phyloP scores from a whole-genome alignment of 2,329 filamentous ascomycete species.

The Ascochyta lentis region DNA sequence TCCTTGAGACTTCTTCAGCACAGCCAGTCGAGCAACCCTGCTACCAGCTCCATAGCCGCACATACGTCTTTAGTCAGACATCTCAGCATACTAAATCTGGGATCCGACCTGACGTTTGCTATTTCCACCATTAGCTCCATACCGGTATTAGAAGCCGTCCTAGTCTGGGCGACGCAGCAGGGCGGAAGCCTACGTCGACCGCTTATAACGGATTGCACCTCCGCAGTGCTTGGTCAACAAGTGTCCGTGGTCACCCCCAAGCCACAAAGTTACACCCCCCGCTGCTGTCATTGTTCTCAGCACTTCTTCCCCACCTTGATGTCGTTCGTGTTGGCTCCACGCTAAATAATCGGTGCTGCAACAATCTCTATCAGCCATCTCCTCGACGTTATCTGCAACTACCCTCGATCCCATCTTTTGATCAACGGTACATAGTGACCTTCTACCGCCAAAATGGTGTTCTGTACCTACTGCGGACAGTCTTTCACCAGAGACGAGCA shows the following conservation, averaged over 20 bases:
- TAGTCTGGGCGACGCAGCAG: conserved; percentile 23
- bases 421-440: not conserved
- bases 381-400: conserved; percentile 11
- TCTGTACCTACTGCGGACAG: conserved; percentile 62
- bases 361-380: not conserved
- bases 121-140: conserved; percentile 29
- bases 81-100: conserved; percentile 27
- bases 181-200: conserved; percentile 24
- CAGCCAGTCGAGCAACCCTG: conserved; percentile 25
- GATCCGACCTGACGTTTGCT: conserved; percentile 29
- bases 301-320: conserved; percentile 19
- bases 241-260: conserved; percentile 18
- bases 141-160: conserved; percentile 25
- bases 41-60: conserved; percentile 39
- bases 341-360: conserved; percentile 15
- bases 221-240: conserved; percentile 15
- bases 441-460: conserved; percentile 53
- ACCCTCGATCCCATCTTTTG: conserved; percentile 6
- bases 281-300: conserved; percentile 12
- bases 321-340: conserved; percentile 17
- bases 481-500: conserved; percentile 61
- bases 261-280: conserved; percentile 19
- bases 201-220: conserved; percentile 19
- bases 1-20: conserved; percentile 22
- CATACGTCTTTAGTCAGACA: conserved; percentile 31